phyloP scores from a whole-genome alignment of 257 asterid species.

The Vinca minor region DNA sequence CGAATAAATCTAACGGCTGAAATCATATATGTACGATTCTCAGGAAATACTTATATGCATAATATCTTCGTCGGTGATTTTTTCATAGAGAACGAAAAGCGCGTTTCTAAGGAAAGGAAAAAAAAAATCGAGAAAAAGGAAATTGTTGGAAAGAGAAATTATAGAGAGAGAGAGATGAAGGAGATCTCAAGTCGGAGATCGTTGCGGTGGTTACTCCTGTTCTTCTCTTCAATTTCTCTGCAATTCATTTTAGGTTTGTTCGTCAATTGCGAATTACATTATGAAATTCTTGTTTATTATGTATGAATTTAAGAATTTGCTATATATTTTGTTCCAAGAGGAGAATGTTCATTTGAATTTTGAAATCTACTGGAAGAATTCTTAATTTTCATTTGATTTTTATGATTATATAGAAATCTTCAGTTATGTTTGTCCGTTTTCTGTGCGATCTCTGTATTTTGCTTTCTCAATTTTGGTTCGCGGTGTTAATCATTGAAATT shows the following conservation, averaged over 20 bases:
- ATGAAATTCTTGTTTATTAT: too few species aligned
- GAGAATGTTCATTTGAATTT: not conserved
- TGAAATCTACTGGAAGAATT: not conserved
- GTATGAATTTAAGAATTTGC: too few species aligned
- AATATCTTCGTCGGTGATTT: constrained; percentile 10
- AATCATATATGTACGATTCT: not conserved
- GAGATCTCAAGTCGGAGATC: constrained; percentile 40
- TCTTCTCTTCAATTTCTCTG: constrained; percentile 36
- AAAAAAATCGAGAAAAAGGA: not conserved
- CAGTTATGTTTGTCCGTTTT: not conserved
- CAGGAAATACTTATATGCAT: not conserved
- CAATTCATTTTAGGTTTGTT: constrained; percentile 42
- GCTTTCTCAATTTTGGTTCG: not conserved
- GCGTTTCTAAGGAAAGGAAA: too few species aligned
- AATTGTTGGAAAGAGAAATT: not conserved
- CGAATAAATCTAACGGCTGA: not conserved
- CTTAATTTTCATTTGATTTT: not conserved
- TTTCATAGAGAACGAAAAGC: constrained; percentile 1
- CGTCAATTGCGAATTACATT: not conserved
- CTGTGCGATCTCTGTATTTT: not conserved
- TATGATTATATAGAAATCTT: constrained; percentile 4
- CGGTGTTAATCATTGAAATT: not conserved
- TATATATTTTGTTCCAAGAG: not conserved
- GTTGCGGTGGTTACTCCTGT: constrained; percentile 33
- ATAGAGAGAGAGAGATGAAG: constrained; percentile 34